Evolutionary conservation across 78 protist genomes (phyloP).

Genomic region (Tieghemostelium lacteum): DNA sequence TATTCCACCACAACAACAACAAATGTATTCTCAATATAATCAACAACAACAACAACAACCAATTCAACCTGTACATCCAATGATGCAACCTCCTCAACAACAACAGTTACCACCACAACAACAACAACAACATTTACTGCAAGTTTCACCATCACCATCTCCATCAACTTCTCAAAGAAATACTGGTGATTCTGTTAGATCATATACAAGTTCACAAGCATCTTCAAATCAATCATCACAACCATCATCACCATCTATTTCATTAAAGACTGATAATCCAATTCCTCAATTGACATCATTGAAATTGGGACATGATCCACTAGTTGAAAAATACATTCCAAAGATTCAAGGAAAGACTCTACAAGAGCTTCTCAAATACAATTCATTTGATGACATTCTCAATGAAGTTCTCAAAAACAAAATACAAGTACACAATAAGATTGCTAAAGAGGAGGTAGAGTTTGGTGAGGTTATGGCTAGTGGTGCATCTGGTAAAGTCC

Average conservation of each 20-base stretch:
- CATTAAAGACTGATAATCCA: neutral
- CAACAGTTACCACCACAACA: conserved; percentile 10
- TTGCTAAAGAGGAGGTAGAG: conserved; percentile 12
- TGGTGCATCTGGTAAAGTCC: conserved; percentile 80
- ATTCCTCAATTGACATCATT: too few species aligned
- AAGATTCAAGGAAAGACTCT: conserved; percentile 57
- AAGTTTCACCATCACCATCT: neutral
- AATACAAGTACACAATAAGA: conserved; percentile 59
- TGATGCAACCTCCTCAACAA: neutral
- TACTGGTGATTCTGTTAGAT: too few species aligned
- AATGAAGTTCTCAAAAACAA: conserved; percentile 23
- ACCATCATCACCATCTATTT: neutral
- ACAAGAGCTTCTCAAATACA: conserved; percentile 27
- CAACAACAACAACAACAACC: conserved; percentile 4
- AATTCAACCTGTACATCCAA: conserved; percentile 6
- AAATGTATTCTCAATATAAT: conserved; percentile 2
- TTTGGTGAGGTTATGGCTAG: conserved; percentile 61
- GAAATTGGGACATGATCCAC: too few species aligned
- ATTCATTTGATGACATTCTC: conserved; percentile 62
- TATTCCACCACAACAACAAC: neutral
- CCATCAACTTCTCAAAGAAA: neutral
- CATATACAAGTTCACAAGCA: neutral
- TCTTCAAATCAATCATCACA: neutral
- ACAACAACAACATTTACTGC: neutral
- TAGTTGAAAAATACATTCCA: conserved; percentile 50